Base-by-base conservation (phyloP, 768 basidiomycete species). In the Leccinum uliginosum region DNA sequence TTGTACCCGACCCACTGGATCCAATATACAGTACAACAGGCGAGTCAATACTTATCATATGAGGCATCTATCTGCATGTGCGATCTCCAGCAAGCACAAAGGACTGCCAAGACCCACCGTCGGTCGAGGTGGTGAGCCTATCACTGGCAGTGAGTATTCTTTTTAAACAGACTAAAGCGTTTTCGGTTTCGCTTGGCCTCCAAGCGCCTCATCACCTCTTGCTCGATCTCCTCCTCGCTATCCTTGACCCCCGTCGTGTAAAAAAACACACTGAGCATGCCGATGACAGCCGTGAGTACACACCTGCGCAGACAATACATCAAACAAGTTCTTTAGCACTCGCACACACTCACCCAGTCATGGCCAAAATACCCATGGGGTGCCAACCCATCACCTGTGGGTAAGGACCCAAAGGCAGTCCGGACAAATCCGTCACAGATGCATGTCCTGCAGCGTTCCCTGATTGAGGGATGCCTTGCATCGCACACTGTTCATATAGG, bases 381-480 rank as follows among this genome's bases (percentile, higher is more conserved):
- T 77, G 80, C 89, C 89, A 92, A 2, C 90, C 89, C 45, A 84
- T 66, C 38, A 77, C 76, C 68, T 93, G 89, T 15, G 76, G 83
- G 78, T 73, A 93, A 6, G 93, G 93, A 3, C 89, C 90, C 23
- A 80, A 62, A 12, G 74, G 74, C 24, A 89, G 71, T 12, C 92
- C 87, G 34, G 69, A 60, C 61, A 95, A 78, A 65, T 97, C 87
- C 9, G 83, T 84, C 14, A 83, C 72, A 21, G 83, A 84, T 3
- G 79, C 79, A 61, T 83, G 79, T 0, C 96, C 96, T 12, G 91
- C 96, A 1, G 92, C 93, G 71, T 99, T 99, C 11, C 96, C 96
- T 1, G 80, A 81, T 4, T 73, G 73, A 1, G 84, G 82, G 43
- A 80, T 67, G 10, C 81, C 79, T 40, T 81, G 83, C 24, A 80